Conservation (phyloP, 2,329 filamentous ascomycete species). For the Calycina herbarum region DNA sequence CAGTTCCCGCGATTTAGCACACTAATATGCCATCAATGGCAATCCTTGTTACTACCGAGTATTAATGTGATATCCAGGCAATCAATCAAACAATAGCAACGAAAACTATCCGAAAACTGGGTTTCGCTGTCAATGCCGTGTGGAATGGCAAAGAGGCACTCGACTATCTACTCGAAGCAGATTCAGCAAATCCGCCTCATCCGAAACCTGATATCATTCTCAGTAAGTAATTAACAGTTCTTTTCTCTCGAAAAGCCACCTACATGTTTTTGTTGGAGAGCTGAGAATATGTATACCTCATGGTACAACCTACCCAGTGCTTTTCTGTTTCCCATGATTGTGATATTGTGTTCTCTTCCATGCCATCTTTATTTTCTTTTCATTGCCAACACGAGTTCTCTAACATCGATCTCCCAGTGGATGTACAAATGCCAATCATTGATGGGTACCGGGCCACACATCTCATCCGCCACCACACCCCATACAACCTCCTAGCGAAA, state of each 20-base stretch:
- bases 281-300: too few relatives aligned
- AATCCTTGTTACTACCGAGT: too few relatives aligned
- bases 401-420: constrained; percentile 45
- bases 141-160: constrained; percentile 81
- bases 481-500: constrained; percentile 59
- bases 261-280: too few relatives aligned
- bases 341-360: too few relatives aligned
- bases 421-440: constrained; percentile 74
- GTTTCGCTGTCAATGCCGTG: constrained; percentile 68
- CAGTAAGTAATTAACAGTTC: constrained; percentile 35
- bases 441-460: constrained; percentile 79
- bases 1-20: too few relatives aligned
- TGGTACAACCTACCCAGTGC: too few relatives aligned
- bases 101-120: constrained; percentile 71
- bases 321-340: too few relatives aligned
- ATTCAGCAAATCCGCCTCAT: constrained; percentile 33
- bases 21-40: too few relatives aligned
- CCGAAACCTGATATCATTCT: constrained; percentile 68
- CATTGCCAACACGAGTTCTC: not conserved
- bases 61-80: constrained; percentile 30
- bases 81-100: constrained; percentile 77
- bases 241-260: too few relatives aligned
- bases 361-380: too few relatives aligned
- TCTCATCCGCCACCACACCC: constrained; percentile 65
- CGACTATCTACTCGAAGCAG: constrained; percentile 64